Percentiles rank a stretch among this genome's conserved stretches.
Conservation (phyloP, 106 monocot genomes). For the Allium sativum region DNA sequence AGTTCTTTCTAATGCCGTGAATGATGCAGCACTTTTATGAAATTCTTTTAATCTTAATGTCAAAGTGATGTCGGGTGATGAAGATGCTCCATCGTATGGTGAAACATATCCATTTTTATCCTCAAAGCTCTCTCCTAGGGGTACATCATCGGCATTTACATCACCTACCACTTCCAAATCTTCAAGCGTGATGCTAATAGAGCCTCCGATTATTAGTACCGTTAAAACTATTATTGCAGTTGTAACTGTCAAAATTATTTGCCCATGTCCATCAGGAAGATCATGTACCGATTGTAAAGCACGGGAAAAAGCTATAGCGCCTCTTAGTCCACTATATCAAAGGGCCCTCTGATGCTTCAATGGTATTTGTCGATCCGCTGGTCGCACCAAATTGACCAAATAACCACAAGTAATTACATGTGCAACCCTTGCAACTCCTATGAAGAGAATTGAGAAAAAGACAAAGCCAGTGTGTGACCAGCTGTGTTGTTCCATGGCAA, state of each 20-base stretch:
- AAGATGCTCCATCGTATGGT: conserved; percentile 51
- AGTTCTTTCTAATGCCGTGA: conserved; percentile 90
- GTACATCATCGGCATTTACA: conserved; percentile 33
- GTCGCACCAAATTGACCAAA: conserved; percentile 83
- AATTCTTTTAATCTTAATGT: conserved; percentile 88
- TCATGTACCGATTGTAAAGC: conserved; percentile 96
- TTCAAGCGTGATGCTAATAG: conserved; percentile 93
- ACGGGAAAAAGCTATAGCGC: conserved; percentile 99
- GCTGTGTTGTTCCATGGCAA: conserved; percentile 97
- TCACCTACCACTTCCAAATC: conserved; percentile 88
- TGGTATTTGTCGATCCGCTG: conserved; percentile 63
- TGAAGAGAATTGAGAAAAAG: conserved; percentile 90
- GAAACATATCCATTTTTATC: conserved; percentile 54
- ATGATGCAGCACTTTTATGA: conserved; percentile 65
- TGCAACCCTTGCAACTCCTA: conserved; percentile 77
- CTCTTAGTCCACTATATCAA: conserved; percentile 99
- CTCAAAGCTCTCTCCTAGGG: conserved; percentile 61
- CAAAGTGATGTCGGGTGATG: conserved; percentile 64
- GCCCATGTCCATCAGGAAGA: conserved; percentile 94
- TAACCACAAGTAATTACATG: conserved; percentile 92
- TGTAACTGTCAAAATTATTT: conserved; percentile 88
- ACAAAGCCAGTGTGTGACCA: conserved; percentile 96
- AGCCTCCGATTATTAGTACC: conserved; percentile 91
- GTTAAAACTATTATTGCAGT: conserved; percentile 95
- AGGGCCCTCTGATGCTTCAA: conserved; percentile 87